Conservation (phyloP, 176 grass and related monocot genomes). For the Cenchrus americanus region DNA sequence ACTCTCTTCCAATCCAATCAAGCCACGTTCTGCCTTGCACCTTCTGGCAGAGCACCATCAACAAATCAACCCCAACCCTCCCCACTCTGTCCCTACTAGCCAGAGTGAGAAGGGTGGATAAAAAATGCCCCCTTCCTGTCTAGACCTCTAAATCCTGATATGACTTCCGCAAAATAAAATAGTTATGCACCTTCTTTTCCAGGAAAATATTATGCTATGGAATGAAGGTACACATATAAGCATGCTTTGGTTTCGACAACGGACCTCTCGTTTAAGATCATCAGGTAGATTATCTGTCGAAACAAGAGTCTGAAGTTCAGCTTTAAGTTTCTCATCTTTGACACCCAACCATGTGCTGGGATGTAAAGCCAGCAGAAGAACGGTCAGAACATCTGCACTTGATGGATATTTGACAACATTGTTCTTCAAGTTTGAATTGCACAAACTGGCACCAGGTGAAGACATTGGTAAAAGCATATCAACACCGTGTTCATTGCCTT, state of each 20-base stretch:
- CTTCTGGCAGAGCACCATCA: background rate
- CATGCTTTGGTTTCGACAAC: background rate
- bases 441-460: slow-evolving; percentile 24
- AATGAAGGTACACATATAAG: slow-evolving; percentile 40
- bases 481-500: slow-evolving; percentile 60
- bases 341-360: slow-evolving; percentile 61
- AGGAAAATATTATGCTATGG: slow-evolving; percentile 16
- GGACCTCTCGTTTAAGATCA: slow-evolving; percentile 77
- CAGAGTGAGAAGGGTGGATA: background rate
- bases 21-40: background rate
- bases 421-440: slow-evolving; percentile 40
- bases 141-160: slow-evolving; percentile 11
- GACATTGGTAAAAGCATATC: slow-evolving; percentile 78
- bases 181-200: background rate
- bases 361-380: slow-evolving; percentile 80
- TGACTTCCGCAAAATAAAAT: background rate
- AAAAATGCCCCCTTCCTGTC: background rate
- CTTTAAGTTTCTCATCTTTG: slow-evolving; percentile 52
- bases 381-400: slow-evolving; percentile 61
- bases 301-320: slow-evolving; percentile 75
- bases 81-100: background rate
- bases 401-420: slow-evolving; percentile 56
- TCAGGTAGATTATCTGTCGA: slow-evolving; percentile 62
- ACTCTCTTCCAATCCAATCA: background rate
- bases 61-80: background rate